Conservation (phyloP, 805 yeast genomes). For the Cyberlindnera euphorbiiphila region DNA sequence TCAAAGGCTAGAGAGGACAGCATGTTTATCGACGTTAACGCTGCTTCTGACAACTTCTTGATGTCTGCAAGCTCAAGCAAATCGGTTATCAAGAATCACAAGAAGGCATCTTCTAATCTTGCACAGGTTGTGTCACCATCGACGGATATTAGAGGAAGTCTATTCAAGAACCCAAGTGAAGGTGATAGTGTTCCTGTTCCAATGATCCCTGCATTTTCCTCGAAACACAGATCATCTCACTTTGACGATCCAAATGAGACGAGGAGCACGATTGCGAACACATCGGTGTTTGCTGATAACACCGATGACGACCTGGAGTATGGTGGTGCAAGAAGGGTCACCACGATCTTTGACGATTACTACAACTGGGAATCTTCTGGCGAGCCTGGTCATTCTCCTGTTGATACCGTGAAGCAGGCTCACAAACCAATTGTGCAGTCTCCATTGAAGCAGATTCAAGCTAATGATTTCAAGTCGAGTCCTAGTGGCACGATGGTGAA, state of each 20-base stretch:
- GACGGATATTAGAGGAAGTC: slow-evolving; percentile 23
- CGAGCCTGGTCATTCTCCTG: slow-evolving; percentile 2
- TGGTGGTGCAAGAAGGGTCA: slow-evolving; percentile 25
- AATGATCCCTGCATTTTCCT: slow-evolving; percentile 10
- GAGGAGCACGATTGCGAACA: slow-evolving; percentile 20
- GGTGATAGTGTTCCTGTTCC: slow-evolving; percentile 17
- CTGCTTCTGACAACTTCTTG: slow-evolving; percentile 10
- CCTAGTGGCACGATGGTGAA: slow-evolving; percentile 21
- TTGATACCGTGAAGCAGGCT: slow-evolving; percentile 1
- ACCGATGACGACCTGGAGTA: slow-evolving; percentile 24
- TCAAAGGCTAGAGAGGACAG: slow-evolving; percentile 21
- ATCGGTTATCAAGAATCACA: slow-evolving; percentile 25
- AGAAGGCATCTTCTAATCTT: slow-evolving; percentile 17
- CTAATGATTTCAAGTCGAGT: slow-evolving; percentile 15
- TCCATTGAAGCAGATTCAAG: slow-evolving; percentile 24
- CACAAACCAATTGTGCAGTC: slow-evolving; percentile 19
- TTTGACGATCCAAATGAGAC: slow-evolving; percentile 17
- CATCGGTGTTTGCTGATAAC: slow-evolving; percentile 26
- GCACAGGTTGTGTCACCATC: slow-evolving; percentile 12
- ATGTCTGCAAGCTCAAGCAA: slow-evolving; percentile 15
- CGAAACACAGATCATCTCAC: slow-evolving; percentile 16
- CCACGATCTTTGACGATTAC: slow-evolving; percentile 27
- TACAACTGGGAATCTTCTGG: slow-evolving; percentile 3
- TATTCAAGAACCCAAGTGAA: slow-evolving; percentile 23
- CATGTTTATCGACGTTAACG: slow-evolving; percentile 23